A percentile compares a stretch with the other conserved stretches of the same genome.
Conservation (phyloP, 2,329 filamentous ascomycete genomes). For the Stagonosporopsis rhizophila region DNA sequence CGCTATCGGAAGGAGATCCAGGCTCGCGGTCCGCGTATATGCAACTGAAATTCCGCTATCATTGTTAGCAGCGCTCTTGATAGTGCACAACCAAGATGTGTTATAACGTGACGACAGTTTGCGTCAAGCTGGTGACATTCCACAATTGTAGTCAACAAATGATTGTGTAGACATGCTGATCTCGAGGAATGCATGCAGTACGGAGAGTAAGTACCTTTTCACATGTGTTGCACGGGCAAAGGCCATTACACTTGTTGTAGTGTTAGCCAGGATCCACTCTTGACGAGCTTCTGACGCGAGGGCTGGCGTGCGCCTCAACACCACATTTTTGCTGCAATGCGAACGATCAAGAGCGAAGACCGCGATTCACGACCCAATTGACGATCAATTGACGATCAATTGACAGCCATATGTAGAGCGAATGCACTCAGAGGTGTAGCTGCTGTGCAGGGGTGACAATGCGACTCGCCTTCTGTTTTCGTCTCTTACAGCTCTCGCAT, state of each 20-base stretch:
- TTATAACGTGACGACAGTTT: not conserved
- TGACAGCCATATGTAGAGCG: not conserved
- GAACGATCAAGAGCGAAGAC: not conserved
- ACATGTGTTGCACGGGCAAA: constrained; percentile 65
- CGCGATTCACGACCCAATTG: not conserved
- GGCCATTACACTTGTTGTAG: constrained; percentile 63
- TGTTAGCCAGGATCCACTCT: constrained; percentile 22
- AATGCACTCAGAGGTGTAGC: not conserved
- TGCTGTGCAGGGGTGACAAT: constrained; percentile 5
- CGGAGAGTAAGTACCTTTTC: constrained; percentile 54
- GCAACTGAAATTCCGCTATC: constrained; percentile 51
- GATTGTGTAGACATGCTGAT: not conserved
- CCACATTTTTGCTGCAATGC: not conserved
- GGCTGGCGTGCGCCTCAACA: not conserved
- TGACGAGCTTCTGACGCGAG: not conserved
- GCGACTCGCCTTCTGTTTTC: constrained; percentile 69
- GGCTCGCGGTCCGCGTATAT: constrained; percentile 49
- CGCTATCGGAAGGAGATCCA: constrained; percentile 45
- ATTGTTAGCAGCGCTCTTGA: constrained; percentile 26
- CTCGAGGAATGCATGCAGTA: not conserved
- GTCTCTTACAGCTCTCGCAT: constrained; percentile 69
- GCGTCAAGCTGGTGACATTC: not conserved
- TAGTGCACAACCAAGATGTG: not conserved
- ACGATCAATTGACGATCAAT: not conserved
- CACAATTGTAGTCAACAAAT: not conserved